Conservation (phyloP, 495 filamentous ascomycete genomes). For the Rhizodiscina lignyota region DNA sequence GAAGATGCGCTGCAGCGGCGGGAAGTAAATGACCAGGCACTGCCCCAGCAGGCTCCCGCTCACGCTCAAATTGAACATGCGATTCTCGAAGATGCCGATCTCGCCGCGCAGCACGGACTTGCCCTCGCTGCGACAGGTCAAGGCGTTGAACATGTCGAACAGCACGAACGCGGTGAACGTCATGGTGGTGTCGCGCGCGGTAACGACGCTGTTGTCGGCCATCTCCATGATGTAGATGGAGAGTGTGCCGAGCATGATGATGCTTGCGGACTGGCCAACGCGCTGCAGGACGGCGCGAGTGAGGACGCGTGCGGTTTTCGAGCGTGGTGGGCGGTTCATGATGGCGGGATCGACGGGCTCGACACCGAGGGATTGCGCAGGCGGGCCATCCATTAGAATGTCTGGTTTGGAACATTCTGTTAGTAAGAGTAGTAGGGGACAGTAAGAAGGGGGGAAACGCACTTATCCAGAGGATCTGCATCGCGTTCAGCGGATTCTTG, state of each 20-base stretch:
- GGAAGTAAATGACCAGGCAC: slow-evolving; percentile 80
- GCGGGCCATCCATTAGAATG: slow-evolving; percentile 98
- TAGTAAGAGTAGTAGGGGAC: slow-evolving; percentile 1
- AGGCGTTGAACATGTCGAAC: slow-evolving; percentile 97
- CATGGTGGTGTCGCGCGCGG: slow-evolving; percentile 92
- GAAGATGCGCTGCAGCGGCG: slow-evolving; percentile 82
- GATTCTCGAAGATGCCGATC: slow-evolving; percentile 64
- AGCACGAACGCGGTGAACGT: slow-evolving; percentile 97
- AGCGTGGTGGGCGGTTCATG: slow-evolving; percentile 80
- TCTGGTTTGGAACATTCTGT: slow-evolving; percentile 49
- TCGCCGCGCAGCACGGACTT: slow-evolving; percentile 83
- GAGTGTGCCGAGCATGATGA: slow-evolving; percentile 88
- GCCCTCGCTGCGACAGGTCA: slow-evolving; percentile 79
- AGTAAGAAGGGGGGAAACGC: slow-evolving; percentile 23
- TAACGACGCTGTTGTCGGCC: slow-evolving; percentile 61
- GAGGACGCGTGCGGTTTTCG: slow-evolving; percentile 68
- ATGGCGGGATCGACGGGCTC: slow-evolving; percentile 90
- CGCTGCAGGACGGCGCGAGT: slow-evolving; percentile 66
- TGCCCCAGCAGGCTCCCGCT: slow-evolving; percentile 70
- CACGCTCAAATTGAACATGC: slow-evolving; percentile 92
- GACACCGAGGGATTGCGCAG: slow-evolving; percentile 90
- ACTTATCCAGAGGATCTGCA: slow-evolving; percentile 99
- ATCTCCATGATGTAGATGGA: slow-evolving; percentile 83
- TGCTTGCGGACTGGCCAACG: slow-evolving; percentile 69
- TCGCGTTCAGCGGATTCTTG: slow-evolving; percentile 88